phyloP scores from a whole-genome alignment of 108 stramenopile species.

The Asterionellopsis glacialis region DNA sequence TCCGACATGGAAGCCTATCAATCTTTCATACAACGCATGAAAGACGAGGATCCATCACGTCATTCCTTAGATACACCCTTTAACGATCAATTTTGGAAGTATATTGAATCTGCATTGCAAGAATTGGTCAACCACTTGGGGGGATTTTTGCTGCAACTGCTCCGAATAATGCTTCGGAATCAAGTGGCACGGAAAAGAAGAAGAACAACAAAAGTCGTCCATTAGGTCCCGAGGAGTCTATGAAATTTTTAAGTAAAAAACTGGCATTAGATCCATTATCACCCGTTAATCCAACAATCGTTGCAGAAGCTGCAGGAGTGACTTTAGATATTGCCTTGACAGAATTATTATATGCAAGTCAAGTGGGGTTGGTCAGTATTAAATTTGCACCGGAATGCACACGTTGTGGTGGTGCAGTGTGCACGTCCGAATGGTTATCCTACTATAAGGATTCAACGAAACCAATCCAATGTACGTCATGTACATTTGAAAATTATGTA shows the following conservation, averaged over 20 bases:
- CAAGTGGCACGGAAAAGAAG: slow-evolving; percentile 9
- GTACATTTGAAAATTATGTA: too few species aligned
- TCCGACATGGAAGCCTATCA: slow-evolving; percentile 24
- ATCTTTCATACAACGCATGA: neutral
- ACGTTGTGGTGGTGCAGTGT: slow-evolving; percentile 19
- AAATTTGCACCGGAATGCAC: slow-evolving; percentile 28
- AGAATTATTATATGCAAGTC: slow-evolving; percentile 30
- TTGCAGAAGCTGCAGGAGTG: slow-evolving; percentile 14
- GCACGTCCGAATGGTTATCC: neutral
- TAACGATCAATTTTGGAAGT: slow-evolving; percentile 10
- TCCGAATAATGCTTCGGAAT: neutral
- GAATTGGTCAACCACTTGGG: slow-evolving; percentile 12
- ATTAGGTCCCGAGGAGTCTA: slow-evolving; percentile 14
- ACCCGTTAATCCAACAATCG: neutral
- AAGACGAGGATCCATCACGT: too few species aligned
- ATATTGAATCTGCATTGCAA: slow-evolving; percentile 21
- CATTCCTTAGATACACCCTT: neutral
- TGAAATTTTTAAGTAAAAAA: too few species aligned
- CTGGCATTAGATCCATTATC: too few species aligned
- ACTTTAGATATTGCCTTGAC: slow-evolving; percentile 18
- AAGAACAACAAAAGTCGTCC: slow-evolving; percentile 12
- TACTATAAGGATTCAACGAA: too few species aligned
- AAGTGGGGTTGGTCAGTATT: slow-evolving; percentile 20
- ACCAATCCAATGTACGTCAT: too few species aligned
- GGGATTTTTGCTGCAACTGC: neutral